These are phyloP conservation scores for Cryphonectria japonica DNA, from an alignment of 2,329 filamentous ascomycete genomes.

Conservation along the genomic window DNA sequence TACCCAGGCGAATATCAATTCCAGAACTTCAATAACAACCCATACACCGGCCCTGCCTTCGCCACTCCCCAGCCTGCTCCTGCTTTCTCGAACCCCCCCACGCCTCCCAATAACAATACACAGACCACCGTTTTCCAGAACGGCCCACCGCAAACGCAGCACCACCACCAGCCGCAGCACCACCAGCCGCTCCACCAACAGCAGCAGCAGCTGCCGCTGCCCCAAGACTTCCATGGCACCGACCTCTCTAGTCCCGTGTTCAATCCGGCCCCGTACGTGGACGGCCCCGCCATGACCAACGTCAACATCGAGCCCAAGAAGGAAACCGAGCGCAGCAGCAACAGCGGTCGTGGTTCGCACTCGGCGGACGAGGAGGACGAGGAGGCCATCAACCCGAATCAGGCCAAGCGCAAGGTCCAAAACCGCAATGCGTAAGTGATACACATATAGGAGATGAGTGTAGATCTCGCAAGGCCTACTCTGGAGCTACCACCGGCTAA, in stretches of 20 bases:
- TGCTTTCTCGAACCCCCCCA: constrained; percentile 54
- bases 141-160: too few species aligned
- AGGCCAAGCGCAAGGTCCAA: constrained; percentile 63
- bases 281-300: constrained; percentile 43
- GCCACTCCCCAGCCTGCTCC: constrained; percentile 41
- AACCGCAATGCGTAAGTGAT: constrained; percentile 63
- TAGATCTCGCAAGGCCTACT: background rate
- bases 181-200: background rate
- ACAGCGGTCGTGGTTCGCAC: constrained; percentile 55
- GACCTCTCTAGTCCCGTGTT: constrained; percentile 25
- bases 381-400: constrained; percentile 53
- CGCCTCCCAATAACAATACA: constrained; percentile 49
- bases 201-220: background rate
- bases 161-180: constrained; percentile 32
- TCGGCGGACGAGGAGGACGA: constrained; percentile 57
- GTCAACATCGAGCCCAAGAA: constrained; percentile 45
- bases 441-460: background rate
- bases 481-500: constrained; percentile 7
- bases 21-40: constrained; percentile 47
- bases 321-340: constrained; percentile 32
- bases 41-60: constrained; percentile 46
- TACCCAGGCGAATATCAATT: constrained; percentile 53
- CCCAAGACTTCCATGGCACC: constrained; percentile 33
- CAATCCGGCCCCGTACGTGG: constrained; percentile 34
- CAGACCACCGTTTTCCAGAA: background rate